These are phyloP conservation scores for Claviceps humidiphila DNA, from an alignment of 2,329 filamentous ascomycete species.

Conservation along the genomic window DNA sequence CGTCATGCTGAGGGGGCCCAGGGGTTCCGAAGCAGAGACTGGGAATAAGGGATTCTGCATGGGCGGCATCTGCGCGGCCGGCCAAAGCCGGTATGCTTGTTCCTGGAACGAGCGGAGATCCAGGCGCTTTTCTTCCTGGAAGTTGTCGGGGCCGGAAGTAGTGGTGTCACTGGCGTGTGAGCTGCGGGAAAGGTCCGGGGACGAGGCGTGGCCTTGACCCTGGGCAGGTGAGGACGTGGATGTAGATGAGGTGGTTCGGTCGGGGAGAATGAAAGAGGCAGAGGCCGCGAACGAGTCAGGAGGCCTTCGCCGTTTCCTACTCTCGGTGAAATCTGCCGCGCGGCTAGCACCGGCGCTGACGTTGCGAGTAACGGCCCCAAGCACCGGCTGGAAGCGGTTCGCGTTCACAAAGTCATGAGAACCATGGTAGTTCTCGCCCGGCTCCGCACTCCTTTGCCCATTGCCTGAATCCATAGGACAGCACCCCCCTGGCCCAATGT, in stretches of 20 bases:
- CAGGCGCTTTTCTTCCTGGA: conserved; percentile 21
- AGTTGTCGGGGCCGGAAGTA: conserved; percentile 21
- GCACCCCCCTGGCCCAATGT: not conserved
- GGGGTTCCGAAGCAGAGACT: conserved; percentile 15
- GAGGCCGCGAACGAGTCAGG: conserved; percentile 6
- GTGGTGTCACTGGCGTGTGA: conserved; percentile 21
- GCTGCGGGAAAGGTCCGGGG: conserved; percentile 9
- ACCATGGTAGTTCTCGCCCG: not conserved
- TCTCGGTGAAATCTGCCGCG: conserved; percentile 3
- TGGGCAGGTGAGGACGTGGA: conserved; percentile 14
- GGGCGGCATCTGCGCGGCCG: conserved; percentile 6
- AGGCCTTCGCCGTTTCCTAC: conserved; percentile 21
- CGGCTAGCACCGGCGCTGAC: conserved; percentile 10
- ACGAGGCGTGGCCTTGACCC: not conserved
- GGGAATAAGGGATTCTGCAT: conserved; percentile 18
- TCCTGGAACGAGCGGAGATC: conserved; percentile 21
- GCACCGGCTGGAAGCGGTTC: conserved; percentile 20
- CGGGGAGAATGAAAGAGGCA: conserved; percentile 13
- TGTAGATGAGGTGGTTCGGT: conserved; percentile 20
- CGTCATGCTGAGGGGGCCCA: not conserved
- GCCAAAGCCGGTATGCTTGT: conserved; percentile 19
- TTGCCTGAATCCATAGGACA: conserved; percentile 1
- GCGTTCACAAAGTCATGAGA: conserved; percentile 4
- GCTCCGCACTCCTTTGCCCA: not conserved
- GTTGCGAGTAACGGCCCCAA: conserved; percentile 21